A percentile compares a stretch with the other conserved stretches of the same genome.
Evolutionary conservation across 2,329 filamentous ascomycete genomes (phyloP).

Genomic region (Nectriaceae sp.): DNA sequence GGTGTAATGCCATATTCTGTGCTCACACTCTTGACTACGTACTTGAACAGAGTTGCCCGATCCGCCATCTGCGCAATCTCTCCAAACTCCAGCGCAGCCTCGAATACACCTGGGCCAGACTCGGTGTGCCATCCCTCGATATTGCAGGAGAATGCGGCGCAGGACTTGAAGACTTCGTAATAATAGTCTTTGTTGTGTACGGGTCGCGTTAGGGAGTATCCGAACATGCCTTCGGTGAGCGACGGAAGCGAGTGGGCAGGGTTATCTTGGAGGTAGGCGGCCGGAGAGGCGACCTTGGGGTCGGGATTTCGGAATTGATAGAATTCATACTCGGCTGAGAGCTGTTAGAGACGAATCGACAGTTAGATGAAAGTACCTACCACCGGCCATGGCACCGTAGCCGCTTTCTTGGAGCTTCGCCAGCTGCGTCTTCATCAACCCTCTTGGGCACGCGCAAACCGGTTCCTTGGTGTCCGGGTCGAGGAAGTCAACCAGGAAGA

Average conservation of each 20-base stretch:
- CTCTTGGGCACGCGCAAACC: constrained; percentile 77
- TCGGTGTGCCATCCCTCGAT: constrained; percentile 97
- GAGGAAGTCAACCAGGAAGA: constrained; percentile 81
- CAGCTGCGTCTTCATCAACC: constrained; percentile 68
- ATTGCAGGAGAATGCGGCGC: constrained; percentile 73
- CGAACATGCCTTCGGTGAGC: constrained; percentile 93
- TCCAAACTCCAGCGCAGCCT: constrained; percentile 90
- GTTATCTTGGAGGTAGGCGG: constrained; percentile 73
- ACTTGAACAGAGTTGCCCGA: constrained; percentile 90
- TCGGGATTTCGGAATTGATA: constrained; percentile 80
- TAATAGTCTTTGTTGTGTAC: constrained; percentile 92
- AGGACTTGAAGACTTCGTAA: constrained; percentile 83
- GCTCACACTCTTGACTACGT: constrained; percentile 86
- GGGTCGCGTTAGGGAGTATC: constrained; percentile 84
- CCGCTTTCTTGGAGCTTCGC: constrained; percentile 68
- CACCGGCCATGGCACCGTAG: constrained; percentile 87
- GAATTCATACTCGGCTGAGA: constrained; percentile 88
- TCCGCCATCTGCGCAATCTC: constrained; percentile 91
- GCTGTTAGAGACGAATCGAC: neutral
- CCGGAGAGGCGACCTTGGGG: constrained; percentile 62
- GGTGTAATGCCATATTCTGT: constrained; percentile 89
- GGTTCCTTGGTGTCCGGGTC: constrained; percentile 76
- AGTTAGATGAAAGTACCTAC: constrained; percentile 49
- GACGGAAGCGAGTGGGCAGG: constrained; percentile 72
- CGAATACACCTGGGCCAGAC: constrained; percentile 90